phyloP scores from a whole-genome alignment of 495 filamentous ascomycete genomes.

The Friedmanniomyces simplex region DNA sequence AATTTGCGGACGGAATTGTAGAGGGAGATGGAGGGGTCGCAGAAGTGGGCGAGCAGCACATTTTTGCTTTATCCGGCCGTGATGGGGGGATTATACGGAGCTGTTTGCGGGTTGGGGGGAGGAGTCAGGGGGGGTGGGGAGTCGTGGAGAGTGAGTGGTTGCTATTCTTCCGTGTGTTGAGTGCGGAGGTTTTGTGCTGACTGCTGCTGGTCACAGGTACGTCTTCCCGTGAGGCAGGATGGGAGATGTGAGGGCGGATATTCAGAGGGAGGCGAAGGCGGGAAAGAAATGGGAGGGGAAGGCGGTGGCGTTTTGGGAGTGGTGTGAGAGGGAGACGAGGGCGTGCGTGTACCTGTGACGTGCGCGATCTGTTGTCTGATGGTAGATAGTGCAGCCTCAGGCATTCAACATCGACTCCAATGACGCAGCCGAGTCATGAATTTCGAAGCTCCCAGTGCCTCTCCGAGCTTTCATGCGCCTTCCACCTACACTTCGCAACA shows the following conservation, averaged over 20 bases:
- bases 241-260: not conserved
- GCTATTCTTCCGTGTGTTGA: constrained; percentile 7
- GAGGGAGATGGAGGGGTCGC: not conserved
- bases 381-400: not conserved
- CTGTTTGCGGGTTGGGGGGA: constrained; percentile 26
- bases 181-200: constrained; percentile 11
- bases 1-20: constrained; percentile 18
- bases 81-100: constrained; percentile 29
- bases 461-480: not conserved
- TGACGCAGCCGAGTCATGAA: not conserved
- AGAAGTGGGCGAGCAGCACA: not conserved
- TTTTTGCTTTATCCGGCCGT: constrained; percentile 13
- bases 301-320: constrained; percentile 30
- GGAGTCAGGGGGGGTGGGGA: constrained; percentile 15
- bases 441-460: not conserved
- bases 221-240: not conserved
- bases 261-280: not conserved
- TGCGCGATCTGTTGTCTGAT: too few relatives aligned
- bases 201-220: not conserved
- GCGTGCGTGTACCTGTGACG: too few relatives aligned
- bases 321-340: constrained; percentile 26
- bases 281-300: constrained; percentile 13
- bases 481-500: not conserved
- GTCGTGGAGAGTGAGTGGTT: constrained; percentile 25
- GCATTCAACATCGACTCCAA: not conserved